phyloP scores from a whole-genome alignment of 1,139 yeast genomes.

The Suhomyces ambrosiae region DNA sequence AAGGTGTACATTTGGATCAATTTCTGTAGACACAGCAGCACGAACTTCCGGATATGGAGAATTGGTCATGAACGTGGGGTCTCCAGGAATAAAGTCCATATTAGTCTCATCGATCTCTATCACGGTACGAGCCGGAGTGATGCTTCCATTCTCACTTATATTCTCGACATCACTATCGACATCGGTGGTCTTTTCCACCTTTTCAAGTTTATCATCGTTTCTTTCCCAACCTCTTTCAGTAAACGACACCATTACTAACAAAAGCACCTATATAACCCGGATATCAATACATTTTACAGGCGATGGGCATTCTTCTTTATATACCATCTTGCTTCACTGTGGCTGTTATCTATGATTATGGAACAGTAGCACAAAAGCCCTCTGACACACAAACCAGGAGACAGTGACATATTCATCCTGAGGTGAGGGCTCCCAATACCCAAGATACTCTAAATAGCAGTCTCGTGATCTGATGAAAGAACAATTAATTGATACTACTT shows the following conservation, averaged over 20 bases:
- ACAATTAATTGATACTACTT: not conserved
- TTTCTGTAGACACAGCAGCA: constrained; percentile 20
- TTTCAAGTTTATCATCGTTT: constrained; percentile 2
- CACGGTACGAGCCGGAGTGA: constrained; percentile 4
- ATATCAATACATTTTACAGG: too few relatives aligned
- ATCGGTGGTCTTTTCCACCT: constrained; percentile 8
- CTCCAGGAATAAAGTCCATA: constrained; percentile 27
- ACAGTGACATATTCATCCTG: not conserved
- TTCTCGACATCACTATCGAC: constrained; percentile 10
- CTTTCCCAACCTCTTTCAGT: constrained; percentile 9
- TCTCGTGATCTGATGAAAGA: not conserved
- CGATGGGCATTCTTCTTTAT: not conserved
- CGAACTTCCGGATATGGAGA: constrained; percentile 29
- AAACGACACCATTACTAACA: constrained; percentile 5
- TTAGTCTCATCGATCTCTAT: constrained; percentile 17
- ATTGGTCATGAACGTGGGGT: constrained; percentile 27
- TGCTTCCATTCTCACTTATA: constrained; percentile 6
- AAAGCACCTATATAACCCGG: too few relatives aligned
- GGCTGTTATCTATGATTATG: constrained; percentile 1
- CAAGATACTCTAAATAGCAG: too few relatives aligned
- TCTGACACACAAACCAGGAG: not conserved
- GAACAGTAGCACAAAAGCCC: not conserved
- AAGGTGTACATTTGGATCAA: constrained; percentile 18
- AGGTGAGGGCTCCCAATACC: not conserved
- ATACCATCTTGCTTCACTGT: not conserved